Evolutionary conservation across 1,284 basidiomycete genomes (phyloP).

Genomic region (Retiboletus fuscus): DNA sequence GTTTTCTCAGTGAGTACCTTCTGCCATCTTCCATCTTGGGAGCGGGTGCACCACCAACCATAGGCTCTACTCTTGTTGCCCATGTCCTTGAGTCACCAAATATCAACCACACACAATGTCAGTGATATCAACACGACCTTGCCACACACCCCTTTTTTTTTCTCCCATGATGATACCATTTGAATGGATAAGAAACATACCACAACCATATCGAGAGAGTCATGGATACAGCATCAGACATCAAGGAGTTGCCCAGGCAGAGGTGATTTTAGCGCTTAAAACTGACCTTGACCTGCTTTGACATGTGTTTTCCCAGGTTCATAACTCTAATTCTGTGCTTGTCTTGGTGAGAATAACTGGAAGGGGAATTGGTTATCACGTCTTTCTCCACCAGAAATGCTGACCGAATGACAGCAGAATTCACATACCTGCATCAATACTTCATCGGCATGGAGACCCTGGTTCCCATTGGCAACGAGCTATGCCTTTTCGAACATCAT

Average conservation of each 20-base stretch:
- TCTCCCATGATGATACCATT: background rate
- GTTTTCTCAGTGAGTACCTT: constrained; percentile 10
- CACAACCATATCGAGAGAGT: background rate
- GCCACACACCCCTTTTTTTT: too few species aligned
- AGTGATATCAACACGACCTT: background rate
- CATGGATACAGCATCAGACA: background rate
- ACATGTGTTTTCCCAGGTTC: background rate
- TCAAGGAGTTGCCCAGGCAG: background rate
- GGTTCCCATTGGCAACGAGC: background rate
- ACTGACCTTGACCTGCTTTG: background rate
- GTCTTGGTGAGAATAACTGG: background rate
- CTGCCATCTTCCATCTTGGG: too few species aligned
- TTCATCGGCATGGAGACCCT: background rate
- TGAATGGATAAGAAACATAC: background rate
- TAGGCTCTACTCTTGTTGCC: too few species aligned
- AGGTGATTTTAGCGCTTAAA: too few species aligned
- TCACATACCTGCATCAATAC: background rate
- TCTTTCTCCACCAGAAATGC: background rate
- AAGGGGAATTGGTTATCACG: background rate
- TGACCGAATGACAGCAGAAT: background rate
- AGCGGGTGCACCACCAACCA: background rate
- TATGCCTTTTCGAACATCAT: background rate
- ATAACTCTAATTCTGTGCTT: background rate
- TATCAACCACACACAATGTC: background rate
- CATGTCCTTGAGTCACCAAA: background rate